These are phyloP conservation scores for Phlyctochytrium arcticum DNA, from an alignment of 192 early-diverging fungal genomes.

Conservation along the genomic window DNA sequence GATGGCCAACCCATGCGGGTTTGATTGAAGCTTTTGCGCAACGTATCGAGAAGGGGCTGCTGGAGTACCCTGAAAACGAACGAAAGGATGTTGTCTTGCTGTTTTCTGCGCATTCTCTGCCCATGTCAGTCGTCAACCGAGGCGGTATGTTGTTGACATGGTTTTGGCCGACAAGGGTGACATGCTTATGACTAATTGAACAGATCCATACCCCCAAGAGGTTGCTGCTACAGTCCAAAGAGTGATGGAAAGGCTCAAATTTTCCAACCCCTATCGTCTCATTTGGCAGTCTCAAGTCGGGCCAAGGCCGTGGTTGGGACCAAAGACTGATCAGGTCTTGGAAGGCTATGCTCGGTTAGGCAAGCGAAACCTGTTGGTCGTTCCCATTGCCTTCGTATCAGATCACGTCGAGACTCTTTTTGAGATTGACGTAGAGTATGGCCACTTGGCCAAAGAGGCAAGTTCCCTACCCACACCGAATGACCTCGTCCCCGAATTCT, in stretches of 20 bases:
- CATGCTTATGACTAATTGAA: slow-evolving; percentile 5
- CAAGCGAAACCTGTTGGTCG: slow-evolving; percentile 73
- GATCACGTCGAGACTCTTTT: slow-evolving; percentile 97
- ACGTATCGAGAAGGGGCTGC: slow-evolving; percentile 68
- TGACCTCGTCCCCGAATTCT: no score
- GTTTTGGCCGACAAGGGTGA: background rate
- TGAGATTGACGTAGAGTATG: slow-evolving; percentile 95
- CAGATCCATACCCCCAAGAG: slow-evolving; percentile 82
- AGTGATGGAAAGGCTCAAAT: slow-evolving; percentile 71
- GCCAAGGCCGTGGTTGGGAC: slow-evolving; percentile 86
- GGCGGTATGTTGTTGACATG: slow-evolving; percentile 44
- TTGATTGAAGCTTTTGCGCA: slow-evolving; percentile 78
- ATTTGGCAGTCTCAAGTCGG: slow-evolving; percentile 97
- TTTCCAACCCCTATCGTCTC: slow-evolving; percentile 78
- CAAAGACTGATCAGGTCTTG: slow-evolving; percentile 79
- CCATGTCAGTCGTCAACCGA: slow-evolving; percentile 86
- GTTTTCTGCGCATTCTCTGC: slow-evolving; percentile 95
- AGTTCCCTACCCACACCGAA: no score
- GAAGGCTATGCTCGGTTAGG: slow-evolving; percentile 71
- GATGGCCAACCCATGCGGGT: slow-evolving; percentile 85
- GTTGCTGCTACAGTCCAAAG: slow-evolving; percentile 78
- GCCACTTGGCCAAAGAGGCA: slow-evolving; percentile 75
- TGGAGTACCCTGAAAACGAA: slow-evolving; percentile 58
- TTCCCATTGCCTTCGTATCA: slow-evolving; percentile 93
- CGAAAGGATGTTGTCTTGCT: slow-evolving; percentile 75